A percentile compares a stretch with the other conserved stretches of the same genome.
These are phyloP conservation scores for Arachis hypogaea DNA, from an alignment of 306 rosid species.

Conservation along the genomic window DNA sequence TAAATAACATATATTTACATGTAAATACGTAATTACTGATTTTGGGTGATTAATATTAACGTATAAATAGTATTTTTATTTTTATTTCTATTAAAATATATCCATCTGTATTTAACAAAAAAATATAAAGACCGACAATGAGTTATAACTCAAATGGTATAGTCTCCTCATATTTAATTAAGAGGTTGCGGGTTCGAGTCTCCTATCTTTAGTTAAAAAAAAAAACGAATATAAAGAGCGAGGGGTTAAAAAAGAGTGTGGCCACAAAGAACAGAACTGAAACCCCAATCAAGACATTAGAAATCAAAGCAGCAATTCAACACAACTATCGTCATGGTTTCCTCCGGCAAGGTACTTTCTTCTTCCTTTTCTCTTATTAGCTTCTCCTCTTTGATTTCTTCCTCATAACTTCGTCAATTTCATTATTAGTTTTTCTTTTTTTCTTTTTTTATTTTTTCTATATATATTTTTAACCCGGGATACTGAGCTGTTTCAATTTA, in stretches of 20 bases:
- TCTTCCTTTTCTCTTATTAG: not conserved
- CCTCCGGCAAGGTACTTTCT: constrained; percentile 35
- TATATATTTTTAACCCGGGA: not conserved
- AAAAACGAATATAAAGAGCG: no score
- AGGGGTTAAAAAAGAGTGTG: not conserved
- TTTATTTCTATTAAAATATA: no score
- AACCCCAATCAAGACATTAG: not conserved
- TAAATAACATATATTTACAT: no score
- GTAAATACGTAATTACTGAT: no score
- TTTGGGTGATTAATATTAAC: no score
- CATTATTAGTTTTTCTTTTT: not conserved
- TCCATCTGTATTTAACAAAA: no score
- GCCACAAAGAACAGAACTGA: not conserved
- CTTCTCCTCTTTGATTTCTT: not conserved
- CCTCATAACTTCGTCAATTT: constrained; percentile 4
- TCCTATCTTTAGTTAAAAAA: no score
- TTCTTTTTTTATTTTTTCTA: not conserved
- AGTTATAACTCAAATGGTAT: no score
- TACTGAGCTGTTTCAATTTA: constrained; percentile 4
- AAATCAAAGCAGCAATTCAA: not conserved
- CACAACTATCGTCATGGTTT: constrained; percentile 18
- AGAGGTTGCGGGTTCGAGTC: no score
- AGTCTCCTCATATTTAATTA: no score
- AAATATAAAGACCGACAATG: no score
- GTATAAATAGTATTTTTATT: no score